Percentiles rank a stretch among this genome's conserved stretches.
These are phyloP conservation scores for Acacia concinna DNA, from an alignment of 331 rosid genomes.

Conservation along the genomic window DNA sequence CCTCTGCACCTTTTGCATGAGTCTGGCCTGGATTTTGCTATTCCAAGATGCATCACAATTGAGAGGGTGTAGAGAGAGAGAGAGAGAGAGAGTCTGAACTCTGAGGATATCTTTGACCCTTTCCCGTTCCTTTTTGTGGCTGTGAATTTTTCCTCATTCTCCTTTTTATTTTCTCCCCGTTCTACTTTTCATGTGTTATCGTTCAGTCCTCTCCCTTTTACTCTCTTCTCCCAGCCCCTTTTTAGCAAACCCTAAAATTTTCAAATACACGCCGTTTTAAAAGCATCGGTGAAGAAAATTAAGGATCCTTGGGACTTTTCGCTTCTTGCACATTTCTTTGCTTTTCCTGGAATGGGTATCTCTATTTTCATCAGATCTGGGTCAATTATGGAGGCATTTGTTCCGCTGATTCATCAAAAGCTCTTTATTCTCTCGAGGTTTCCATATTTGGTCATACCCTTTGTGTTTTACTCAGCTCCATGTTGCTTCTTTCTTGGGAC, in stretches of 20 bases:
- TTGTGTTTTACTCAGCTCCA: background rate
- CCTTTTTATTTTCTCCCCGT: background rate
- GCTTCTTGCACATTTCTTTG: background rate
- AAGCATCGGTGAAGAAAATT: background rate
- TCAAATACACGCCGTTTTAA: background rate
- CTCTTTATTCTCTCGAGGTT: slow-evolving; percentile 11
- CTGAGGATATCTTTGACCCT: background rate
- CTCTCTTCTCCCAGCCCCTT: background rate
- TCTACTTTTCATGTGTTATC: background rate
- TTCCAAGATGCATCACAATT: background rate
- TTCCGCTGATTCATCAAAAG: background rate
- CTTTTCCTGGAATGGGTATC: slow-evolving; percentile 38
- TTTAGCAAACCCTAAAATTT: slow-evolving; percentile 34
- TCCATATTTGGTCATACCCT: slow-evolving; percentile 31
- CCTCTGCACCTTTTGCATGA: slow-evolving; percentile 50
- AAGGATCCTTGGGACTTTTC: slow-evolving; percentile 5
- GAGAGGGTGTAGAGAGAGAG: background rate
- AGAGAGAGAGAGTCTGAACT: too few relatives aligned
- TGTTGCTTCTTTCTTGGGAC: slow-evolving; percentile 30
- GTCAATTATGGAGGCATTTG: slow-evolving; percentile 2
- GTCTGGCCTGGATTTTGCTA: background rate
- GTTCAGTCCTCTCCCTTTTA: background rate
- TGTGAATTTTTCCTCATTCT: background rate
- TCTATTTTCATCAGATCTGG: slow-evolving; percentile 55
- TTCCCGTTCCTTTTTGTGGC: background rate